These are phyloP conservation scores for Planoprotostelium fungivorum DNA, from an alignment of 78 protist species.

Conservation along the genomic window DNA sequence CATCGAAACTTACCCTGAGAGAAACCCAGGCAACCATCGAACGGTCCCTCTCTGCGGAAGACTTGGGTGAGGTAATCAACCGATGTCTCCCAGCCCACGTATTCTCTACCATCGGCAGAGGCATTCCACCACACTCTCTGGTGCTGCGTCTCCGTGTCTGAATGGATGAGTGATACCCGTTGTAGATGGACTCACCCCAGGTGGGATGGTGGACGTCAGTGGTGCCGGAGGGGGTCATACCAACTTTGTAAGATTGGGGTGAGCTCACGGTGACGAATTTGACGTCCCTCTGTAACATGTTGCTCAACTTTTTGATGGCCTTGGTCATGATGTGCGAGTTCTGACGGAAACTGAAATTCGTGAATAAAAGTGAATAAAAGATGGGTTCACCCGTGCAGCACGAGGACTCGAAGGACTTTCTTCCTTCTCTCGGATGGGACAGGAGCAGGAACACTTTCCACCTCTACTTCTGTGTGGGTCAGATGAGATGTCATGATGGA, in stretches of 20 bases:
- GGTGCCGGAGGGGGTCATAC: neutral
- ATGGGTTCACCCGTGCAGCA: neutral
- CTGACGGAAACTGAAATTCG: neutral
- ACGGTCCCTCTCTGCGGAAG: slow-evolving; percentile 3
- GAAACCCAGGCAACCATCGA: neutral
- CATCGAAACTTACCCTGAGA: neutral
- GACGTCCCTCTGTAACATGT: neutral
- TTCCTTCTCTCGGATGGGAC: neutral
- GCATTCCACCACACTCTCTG: slow-evolving; percentile 28
- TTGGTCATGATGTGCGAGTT: neutral
- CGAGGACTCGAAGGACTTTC: neutral
- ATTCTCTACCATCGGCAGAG: slow-evolving; percentile 3
- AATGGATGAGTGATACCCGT: neutral
- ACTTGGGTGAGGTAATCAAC: slow-evolving; percentile 6
- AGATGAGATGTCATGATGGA: neutral
- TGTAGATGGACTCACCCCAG: neutral
- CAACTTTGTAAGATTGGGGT: no score
- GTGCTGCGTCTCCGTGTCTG: neutral
- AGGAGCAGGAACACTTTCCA: neutral
- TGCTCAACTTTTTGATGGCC: neutral
- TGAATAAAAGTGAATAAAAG: neutral
- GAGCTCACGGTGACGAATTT: neutral
- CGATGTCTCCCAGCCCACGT: slow-evolving; percentile 10
- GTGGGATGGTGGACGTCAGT: neutral
- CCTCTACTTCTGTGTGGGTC: neutral